Conservation (phyloP, 2,329 filamentous ascomycete species). For the Pseudocercospora musae region DNA sequence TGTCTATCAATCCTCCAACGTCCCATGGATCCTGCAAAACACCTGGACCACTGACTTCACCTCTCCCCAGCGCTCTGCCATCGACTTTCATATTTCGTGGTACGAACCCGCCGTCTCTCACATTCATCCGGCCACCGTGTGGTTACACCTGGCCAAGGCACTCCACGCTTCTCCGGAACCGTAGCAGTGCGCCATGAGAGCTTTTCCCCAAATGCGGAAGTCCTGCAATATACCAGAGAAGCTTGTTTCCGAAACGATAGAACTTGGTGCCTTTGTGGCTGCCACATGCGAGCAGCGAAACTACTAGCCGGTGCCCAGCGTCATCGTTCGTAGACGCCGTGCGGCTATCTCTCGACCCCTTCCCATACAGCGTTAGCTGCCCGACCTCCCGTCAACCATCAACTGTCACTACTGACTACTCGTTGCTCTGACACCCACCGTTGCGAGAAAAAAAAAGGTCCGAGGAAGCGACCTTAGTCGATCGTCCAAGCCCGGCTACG, state of each 20-base stretch:
- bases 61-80: background rate
- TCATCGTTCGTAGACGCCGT: background rate
- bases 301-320: background rate
- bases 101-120: background rate
- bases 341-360: background rate
- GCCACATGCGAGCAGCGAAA: constrained; percentile 4
- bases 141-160: background rate
- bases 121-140: background rate
- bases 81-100: background rate
- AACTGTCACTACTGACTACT: background rate
- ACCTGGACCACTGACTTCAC: background rate
- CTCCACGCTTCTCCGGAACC: background rate
- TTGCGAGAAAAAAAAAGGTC: background rate
- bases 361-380: background rate
- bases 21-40: background rate
- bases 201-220: background rate
- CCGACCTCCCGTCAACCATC: background rate
- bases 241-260: constrained; percentile 6
- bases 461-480: background rate
- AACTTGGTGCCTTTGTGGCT: background rate
- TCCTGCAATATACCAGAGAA: background rate
- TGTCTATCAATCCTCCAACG: background rate
- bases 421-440: background rate
- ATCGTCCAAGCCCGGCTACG: background rate
- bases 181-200: background rate